Conservation (phyloP, 1,284 basidiomycete species). For the Ceratobasidium sp. region DNA sequence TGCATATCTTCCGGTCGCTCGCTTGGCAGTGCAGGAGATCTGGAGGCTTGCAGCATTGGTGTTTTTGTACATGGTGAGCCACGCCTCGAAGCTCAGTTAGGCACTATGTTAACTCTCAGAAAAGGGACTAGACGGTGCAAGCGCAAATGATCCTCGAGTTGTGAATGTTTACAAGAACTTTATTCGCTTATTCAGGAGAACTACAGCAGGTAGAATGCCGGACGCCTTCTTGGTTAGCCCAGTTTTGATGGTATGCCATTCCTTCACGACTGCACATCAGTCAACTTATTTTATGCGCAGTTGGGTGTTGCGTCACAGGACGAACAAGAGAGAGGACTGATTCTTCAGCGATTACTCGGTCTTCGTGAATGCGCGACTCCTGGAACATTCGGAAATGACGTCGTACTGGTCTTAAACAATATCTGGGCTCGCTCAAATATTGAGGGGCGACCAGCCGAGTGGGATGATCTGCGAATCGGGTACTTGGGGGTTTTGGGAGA, state of each 20-base stretch:
- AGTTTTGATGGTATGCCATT: too few relatives aligned
- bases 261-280: too few relatives aligned
- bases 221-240: neutral
- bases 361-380: neutral
- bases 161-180: neutral
- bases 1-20: neutral
- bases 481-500: too few relatives aligned
- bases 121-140: neutral
- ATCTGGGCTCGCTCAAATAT: neutral
- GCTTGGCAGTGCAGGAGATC: conserved; percentile 3
- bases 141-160: neutral
- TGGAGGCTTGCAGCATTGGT: conserved; percentile 8
- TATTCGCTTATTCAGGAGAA: neutral
- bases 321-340: neutral
- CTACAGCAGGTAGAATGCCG: neutral
- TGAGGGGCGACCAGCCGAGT: neutral
- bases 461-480: neutral
- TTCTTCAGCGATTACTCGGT: neutral
- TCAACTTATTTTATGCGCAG: too few relatives aligned
- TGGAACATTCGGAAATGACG: neutral
- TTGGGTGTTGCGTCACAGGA: too few relatives aligned
- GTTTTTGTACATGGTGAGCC: conserved; percentile 16
- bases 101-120: neutral
- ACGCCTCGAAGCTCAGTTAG: neutral
- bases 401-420: neutral